These are phyloP conservation scores for Solanum clarkiae DNA, from an alignment of 257 asterid genomes.

Conservation along the genomic window DNA sequence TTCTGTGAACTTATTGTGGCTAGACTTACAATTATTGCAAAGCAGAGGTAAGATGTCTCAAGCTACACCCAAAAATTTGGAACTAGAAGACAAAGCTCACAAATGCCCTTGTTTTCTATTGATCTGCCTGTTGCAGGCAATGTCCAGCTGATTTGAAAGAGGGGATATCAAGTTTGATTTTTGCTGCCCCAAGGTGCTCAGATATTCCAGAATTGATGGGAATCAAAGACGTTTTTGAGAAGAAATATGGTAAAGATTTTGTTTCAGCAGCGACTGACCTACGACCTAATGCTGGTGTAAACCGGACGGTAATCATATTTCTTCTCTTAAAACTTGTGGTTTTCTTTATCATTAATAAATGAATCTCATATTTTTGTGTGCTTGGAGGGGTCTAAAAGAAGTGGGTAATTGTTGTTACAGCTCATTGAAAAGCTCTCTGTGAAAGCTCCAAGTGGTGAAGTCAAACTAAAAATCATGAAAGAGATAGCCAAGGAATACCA, in stretches of 20 bases:
- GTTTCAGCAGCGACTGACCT: slow-evolving; percentile 88
- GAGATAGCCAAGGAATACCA: slow-evolving; percentile 93
- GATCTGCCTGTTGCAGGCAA: slow-evolving; percentile 39
- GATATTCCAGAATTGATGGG: slow-evolving; percentile 79
- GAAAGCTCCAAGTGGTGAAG: slow-evolving; percentile 79
- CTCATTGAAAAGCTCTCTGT: slow-evolving; percentile 95
- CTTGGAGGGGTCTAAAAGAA: neutral
- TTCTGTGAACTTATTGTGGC: slow-evolving; percentile 86
- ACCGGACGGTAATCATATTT: slow-evolving; percentile 48
- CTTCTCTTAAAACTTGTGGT: neutral
- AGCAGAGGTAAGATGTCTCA: slow-evolving; percentile 73
- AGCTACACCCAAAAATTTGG: neutral
- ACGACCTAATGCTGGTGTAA: slow-evolving; percentile 91
- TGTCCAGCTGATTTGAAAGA: slow-evolving; percentile 96
- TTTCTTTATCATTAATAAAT: neutral
- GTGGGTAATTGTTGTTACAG: slow-evolving; percentile 25
- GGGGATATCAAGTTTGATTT: slow-evolving; percentile 82
- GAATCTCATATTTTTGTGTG: neutral
- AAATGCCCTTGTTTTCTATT: neutral
- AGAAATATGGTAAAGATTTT: slow-evolving; percentile 88
- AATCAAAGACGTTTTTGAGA: slow-evolving; percentile 60
- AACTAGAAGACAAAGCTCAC: neutral
- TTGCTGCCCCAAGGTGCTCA: slow-evolving; percentile 96
- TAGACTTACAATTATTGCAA: slow-evolving; percentile 71
- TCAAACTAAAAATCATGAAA: slow-evolving; percentile 70